Percentiles rank a stretch among this genome's conserved stretches.
These are phyloP conservation scores for Sphagnum magellanicum DNA, from an alignment of 228 moss, liverwort and hornwort species.

Conservation along the genomic window DNA sequence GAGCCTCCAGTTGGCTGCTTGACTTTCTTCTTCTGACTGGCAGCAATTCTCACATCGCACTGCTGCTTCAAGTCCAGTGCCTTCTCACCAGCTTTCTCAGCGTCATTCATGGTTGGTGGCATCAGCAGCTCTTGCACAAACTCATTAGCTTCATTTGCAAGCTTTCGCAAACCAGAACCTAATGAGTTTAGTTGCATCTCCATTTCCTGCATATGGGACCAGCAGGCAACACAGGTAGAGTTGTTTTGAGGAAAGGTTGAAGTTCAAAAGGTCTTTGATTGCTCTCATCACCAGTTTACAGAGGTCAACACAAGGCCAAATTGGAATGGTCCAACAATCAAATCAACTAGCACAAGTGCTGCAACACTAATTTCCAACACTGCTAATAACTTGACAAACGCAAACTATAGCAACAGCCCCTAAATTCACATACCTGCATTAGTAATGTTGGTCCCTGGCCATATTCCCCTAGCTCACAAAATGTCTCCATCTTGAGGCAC, in stretches of 20 bases:
- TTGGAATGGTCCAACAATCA: too few relatives aligned
- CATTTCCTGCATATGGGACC: slow-evolving; percentile 26
- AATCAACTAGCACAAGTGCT: too few relatives aligned
- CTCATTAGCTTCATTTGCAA: slow-evolving; percentile 53
- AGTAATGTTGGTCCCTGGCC: slow-evolving; percentile 38
- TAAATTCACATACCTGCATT: slow-evolving; percentile 17
- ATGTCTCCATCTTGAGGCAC: slow-evolving; percentile 52
- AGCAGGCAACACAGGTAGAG: too few relatives aligned
- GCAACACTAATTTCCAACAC: too few relatives aligned
- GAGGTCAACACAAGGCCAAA: too few relatives aligned
- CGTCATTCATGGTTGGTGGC: slow-evolving; percentile 19
- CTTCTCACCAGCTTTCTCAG: slow-evolving; percentile 27
- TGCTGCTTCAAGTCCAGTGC: slow-evolving; percentile 47
- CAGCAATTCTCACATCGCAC: slow-evolving; percentile 40
- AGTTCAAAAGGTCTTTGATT: too few relatives aligned
- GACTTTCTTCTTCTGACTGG: slow-evolving; percentile 14
- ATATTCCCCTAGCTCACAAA: slow-evolving; percentile 46
- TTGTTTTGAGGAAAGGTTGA: too few relatives aligned
- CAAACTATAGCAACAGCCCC: too few relatives aligned
- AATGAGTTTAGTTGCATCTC: slow-evolving; percentile 54
- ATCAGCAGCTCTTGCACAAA: slow-evolving; percentile 47
- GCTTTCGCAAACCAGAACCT: slow-evolving; percentile 49
- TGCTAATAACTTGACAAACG: too few relatives aligned
- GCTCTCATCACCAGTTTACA: too few relatives aligned
- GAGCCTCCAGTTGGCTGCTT: slow-evolving; percentile 40